Evolutionary conservation across 1,284 basidiomycete genomes (phyloP), one percentile per base, ranked within the genome.

Genomic region (Leccinum proximum): DNA sequence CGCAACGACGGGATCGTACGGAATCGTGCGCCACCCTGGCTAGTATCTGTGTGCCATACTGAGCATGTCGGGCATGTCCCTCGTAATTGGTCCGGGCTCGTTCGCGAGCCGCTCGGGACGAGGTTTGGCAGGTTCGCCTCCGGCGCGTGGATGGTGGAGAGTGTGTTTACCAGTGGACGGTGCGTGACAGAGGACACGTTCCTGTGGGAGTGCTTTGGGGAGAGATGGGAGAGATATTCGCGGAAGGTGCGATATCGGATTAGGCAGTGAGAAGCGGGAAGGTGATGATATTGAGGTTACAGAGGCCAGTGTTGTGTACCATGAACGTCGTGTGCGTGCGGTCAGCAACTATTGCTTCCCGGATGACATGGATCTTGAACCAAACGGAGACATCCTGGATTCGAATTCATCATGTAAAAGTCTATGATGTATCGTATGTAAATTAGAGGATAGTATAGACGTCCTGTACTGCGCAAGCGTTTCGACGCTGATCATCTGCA

Each of bases 401-500:
- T 38, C 38, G 37, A 2, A 38, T 38, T 38, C 37, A 38, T 38
- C n/a, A n/a, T n/a, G n/a, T 38, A 16, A 56, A 30, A 30, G 9
- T 30, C 53, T 56, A 56, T 56, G 14, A 56, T 56, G 26, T n/a
- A n/a, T n/a, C n/a, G n/a, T 38, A 38, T 11, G 38, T 54, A 56
- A 13, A 38, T 62, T 14, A 61, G 14, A 40, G n/a, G 38, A 38
- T 37, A 40, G 59, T 42, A 56, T 57, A 5, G 64, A 60, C 62
- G 59, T 71, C 59, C 76, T 76, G 71, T 78, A 79, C 70, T 83
- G 80, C 26, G 76, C 83, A 45, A 92, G 76, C 88, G 88, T 88
- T 68, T 96, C 95, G 22, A 99, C 92, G 67, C 92, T 96, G 70
- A 98, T 94, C 86, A 97, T 93, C 76, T 93, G 95, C 67, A 99